Conservation (phyloP, 1,284 basidiomycete species). For the Exobasidium rhododendri region DNA sequence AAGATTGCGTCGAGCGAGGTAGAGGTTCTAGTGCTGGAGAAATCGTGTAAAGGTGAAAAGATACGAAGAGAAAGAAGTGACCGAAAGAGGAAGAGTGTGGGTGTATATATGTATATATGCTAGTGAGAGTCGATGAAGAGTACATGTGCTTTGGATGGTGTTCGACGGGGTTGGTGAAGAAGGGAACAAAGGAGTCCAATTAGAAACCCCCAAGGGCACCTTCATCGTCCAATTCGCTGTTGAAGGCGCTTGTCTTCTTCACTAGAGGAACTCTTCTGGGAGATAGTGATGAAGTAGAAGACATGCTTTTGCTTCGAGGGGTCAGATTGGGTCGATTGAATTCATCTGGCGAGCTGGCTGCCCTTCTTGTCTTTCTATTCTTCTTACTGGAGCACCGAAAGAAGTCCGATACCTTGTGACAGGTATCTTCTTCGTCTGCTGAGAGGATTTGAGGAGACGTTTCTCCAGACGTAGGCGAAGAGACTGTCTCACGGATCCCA, state of each 20-base stretch:
- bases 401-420: neutral
- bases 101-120: neutral
- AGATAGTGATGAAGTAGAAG: neutral
- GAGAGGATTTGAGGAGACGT: neutral
- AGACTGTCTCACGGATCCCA: neutral
- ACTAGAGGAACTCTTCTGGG: neutral
- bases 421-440: neutral
- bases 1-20: too few relatives aligned
- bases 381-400: neutral
- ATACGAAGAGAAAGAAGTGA: constrained; percentile 3
- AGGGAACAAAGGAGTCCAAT: too few relatives aligned
- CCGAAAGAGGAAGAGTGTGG: too few relatives aligned
- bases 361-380: neutral
- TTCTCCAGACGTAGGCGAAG: neutral
- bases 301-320: constrained; percentile 12
- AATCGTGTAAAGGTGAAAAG: too few relatives aligned
- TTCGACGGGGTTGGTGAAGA: too few relatives aligned
- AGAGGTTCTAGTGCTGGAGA: too few relatives aligned
- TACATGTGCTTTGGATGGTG: neutral
- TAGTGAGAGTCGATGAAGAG: neutral
- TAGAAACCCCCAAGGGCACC: constrained; percentile 9
- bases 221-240: constrained; percentile 8
- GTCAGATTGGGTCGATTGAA: neutral
- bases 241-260: neutral
- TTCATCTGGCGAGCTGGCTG: neutral